Base-by-base conservation (phyloP, 164 flowering plant species). In the Kingdonia uniflora region DNA sequence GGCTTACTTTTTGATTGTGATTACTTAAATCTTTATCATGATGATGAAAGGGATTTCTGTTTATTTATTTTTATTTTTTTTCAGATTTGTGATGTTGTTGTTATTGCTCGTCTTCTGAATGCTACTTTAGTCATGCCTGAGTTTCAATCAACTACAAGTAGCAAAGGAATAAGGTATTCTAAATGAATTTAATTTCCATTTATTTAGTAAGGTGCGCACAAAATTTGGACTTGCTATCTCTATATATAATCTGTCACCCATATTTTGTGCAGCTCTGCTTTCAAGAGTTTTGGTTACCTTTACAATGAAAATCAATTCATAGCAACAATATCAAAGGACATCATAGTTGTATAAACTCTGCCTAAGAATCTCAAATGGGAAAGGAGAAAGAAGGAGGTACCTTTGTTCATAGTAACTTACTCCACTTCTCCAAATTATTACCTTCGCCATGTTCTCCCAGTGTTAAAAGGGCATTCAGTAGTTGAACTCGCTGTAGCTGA, bases 91-190 rank as follows among this genome's bases (percentile, higher is more conserved):
- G 99, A 92, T 79, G 84, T 88, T 71, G 99, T 92, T 57, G 59
- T 85, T 64, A 66, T 92, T 70, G 69, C 98, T 67, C 79, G 96
- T 80, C 94, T 92, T 72, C 76, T 92, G 58, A 92, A 92, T 76
- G 98, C 96, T 52, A 92, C 98, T 56, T 87, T 92, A 68, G 83
- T 92, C 65, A 71, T 88, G 72, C 99, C 99, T 51, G 99, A 92
- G 76, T 74, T 92, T 67, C 95, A 92, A 81, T 79, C 81, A 68
- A 79, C 73, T 69, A 65, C 70, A 62, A 84, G 79, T 38, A 73
- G 85, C 45, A 92, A 84, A 76, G 95, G 96, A 70, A 81, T 92
- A 73, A 88, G 99, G 99, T 87, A 2, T 47, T 4, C 3, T 1
- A 14, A 3, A 14, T 11, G n/a, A 41, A 41, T 14, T 41, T 14